Percentiles rank a stretch among this genome's conserved stretches.
phyloP scores from a whole-genome alignment of 345 rosid species.

The Kernera saxatilis region DNA sequence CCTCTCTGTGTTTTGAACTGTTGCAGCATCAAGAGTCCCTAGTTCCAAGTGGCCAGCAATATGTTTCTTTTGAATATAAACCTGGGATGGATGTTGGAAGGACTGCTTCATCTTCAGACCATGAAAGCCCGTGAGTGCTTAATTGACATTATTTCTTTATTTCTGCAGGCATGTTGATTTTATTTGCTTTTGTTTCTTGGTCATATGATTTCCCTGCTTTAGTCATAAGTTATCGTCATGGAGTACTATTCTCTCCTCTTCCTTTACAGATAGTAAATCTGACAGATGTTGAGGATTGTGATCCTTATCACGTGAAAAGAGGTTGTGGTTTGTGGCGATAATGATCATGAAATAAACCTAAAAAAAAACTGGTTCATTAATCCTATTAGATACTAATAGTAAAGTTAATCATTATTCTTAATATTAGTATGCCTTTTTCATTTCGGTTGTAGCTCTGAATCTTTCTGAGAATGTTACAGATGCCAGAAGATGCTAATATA shows the following conservation, averaged over 20 bases:
- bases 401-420: neutral
- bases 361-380: neutral
- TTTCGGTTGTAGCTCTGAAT: neutral
- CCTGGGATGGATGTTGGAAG: conserved; percentile 90
- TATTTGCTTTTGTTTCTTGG: neutral
- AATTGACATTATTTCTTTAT: neutral
- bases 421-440: neutral
- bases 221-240: neutral
- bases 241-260: neutral
- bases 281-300: neutral
- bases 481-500: neutral
- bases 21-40: conserved; percentile 92
- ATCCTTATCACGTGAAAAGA: neutral
- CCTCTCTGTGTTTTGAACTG: conserved; percentile 1
- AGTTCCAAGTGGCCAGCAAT: conserved; percentile 72
- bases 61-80: conserved; percentile 88
- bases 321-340: neutral
- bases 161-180: neutral
- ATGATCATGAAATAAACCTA: neutral
- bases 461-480: neutral
- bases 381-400: neutral
- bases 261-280: neutral
- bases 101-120: conserved; percentile 92
- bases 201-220: neutral
- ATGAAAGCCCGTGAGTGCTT: conserved; percentile 94